These are phyloP conservation scores for Glaciozyma martinii DNA, from an alignment of 768 basidiomycete species.

Conservation along the genomic window DNA sequence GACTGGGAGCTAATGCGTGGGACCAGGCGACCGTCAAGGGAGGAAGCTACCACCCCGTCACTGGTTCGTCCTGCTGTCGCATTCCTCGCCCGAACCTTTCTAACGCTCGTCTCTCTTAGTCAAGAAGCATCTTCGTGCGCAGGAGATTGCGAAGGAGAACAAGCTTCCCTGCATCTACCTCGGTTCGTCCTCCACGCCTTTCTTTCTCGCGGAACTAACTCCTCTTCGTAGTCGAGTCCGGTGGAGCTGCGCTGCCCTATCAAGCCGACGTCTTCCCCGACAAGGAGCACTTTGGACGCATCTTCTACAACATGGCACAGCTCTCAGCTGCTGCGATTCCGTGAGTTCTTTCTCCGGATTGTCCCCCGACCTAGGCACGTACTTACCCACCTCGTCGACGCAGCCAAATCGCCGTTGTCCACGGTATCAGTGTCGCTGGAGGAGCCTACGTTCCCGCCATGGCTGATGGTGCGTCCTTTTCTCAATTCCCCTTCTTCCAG, in stretches of 20 bases:
- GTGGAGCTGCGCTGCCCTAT: constrained; percentile 82
- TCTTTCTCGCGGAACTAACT: background rate
- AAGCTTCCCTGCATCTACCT: constrained; percentile 83
- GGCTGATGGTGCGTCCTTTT: constrained; percentile 60
- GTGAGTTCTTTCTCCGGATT: background rate
- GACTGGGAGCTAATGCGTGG: background rate
- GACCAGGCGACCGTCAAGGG: constrained; percentile 26
- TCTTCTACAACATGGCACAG: constrained; percentile 70
- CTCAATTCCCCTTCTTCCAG: background rate
- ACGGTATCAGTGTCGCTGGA: constrained; percentile 89
- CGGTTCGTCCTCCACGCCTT: constrained; percentile 46
- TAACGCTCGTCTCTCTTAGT: constrained; percentile 48
- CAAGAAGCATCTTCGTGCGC: constrained; percentile 90
- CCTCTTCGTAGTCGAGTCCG: constrained; percentile 69
- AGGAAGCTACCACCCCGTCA: constrained; percentile 28
- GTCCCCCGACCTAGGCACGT: background rate
- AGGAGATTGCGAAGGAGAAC: constrained; percentile 88
- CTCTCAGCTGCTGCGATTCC: constrained; percentile 12
- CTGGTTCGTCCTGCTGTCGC: background rate
- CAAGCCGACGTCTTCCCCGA: constrained; percentile 71
- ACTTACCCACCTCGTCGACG: background rate
- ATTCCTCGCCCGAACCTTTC: background rate
- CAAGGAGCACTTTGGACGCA: constrained; percentile 88
- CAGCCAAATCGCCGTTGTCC: constrained; percentile 75
- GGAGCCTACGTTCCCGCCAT: constrained; percentile 66